These are phyloP conservation scores for Salvia sclarea DNA, from an alignment of 305 asterid species.

Conservation along the genomic window DNA sequence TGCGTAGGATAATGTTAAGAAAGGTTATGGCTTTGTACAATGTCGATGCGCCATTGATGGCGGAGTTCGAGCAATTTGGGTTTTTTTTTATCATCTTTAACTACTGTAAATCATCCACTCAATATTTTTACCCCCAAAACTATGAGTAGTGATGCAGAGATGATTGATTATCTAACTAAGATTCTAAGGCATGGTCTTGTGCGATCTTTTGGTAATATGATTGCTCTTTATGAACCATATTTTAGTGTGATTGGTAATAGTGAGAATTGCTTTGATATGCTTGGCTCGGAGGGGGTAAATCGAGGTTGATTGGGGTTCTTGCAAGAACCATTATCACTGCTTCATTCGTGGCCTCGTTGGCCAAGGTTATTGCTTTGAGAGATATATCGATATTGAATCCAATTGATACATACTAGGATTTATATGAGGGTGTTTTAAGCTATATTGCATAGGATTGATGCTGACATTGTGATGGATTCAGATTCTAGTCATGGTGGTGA, in stretches of 20 bases:
- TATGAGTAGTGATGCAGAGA: constrained; percentile 54
- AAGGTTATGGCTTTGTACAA: constrained; percentile 43
- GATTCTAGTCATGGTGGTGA: too few species aligned
- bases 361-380: constrained; percentile 66
- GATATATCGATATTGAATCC: constrained; percentile 78
- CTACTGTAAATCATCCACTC: constrained; percentile 49
- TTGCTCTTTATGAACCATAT: constrained; percentile 63
- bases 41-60: constrained; percentile 76
- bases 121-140: constrained; percentile 29
- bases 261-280: constrained; percentile 68
- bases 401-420: constrained; percentile 61
- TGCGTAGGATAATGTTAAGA: too few species aligned
- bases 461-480: constrained; percentile 79
- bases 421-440: constrained; percentile 76
- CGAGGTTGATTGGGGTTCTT: constrained; percentile 64
- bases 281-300: constrained; percentile 63
- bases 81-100: constrained; percentile 74
- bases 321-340: constrained; percentile 64
- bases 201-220: constrained; percentile 78
- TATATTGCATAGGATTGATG: constrained; percentile 78
- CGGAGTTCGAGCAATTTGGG: constrained; percentile 82
- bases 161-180: constrained; percentile 65
- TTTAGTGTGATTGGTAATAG: constrained; percentile 57
- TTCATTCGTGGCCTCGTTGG: constrained; percentile 60
- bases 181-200: constrained; percentile 82